Conservation (phyloP, 345 rosid genomes). For the Capsella bursapastoris region DNA sequence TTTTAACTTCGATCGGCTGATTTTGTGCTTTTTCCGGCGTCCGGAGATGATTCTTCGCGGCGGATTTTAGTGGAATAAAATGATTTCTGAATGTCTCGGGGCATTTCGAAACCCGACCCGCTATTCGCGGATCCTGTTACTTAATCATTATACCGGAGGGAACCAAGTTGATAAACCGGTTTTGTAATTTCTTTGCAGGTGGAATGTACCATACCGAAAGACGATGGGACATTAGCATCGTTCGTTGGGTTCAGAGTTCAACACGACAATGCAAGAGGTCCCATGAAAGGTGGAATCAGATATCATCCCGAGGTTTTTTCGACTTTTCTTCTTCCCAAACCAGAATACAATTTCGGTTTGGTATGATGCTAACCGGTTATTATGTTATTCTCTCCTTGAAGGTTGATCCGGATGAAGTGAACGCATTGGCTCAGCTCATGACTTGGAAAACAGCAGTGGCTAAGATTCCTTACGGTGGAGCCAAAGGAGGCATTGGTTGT, state of each 20-base stretch:
- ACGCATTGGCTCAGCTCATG: slow-evolving; percentile 70
- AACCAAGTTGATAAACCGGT: slow-evolving; percentile 17
- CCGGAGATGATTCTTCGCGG: slow-evolving; percentile 10
- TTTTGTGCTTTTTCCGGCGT: neutral
- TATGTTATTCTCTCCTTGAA: neutral
- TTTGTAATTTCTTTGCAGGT: slow-evolving; percentile 50
- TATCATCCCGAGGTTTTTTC: slow-evolving; percentile 51
- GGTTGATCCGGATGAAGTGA: slow-evolving; percentile 72
- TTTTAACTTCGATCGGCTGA: neutral
- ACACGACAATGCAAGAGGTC: slow-evolving; percentile 92
- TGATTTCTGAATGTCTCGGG: slow-evolving; percentile 6
- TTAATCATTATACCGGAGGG: slow-evolving; percentile 5
- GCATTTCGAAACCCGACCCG: slow-evolving; percentile 16
- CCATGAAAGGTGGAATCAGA: slow-evolving; percentile 63
- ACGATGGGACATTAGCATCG: slow-evolving; percentile 80
- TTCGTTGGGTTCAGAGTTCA: slow-evolving; percentile 89
- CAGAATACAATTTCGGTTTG: slow-evolving; percentile 6
- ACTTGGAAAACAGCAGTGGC: slow-evolving; percentile 75
- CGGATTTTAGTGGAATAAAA: neutral
- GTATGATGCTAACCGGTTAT: neutral
- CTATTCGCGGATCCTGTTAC: neutral
- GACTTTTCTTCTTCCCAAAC: slow-evolving; percentile 3
- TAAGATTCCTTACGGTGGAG: slow-evolving; percentile 66
- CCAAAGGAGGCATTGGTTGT: slow-evolving; percentile 71
- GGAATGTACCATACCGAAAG: slow-evolving; percentile 86